A percentile compares a stretch with the other conserved stretches of the same genome.
Evolutionary conservation across 2,329 filamentous ascomycete genomes (phyloP).

Genomic region (Colletotrichum phormii): DNA sequence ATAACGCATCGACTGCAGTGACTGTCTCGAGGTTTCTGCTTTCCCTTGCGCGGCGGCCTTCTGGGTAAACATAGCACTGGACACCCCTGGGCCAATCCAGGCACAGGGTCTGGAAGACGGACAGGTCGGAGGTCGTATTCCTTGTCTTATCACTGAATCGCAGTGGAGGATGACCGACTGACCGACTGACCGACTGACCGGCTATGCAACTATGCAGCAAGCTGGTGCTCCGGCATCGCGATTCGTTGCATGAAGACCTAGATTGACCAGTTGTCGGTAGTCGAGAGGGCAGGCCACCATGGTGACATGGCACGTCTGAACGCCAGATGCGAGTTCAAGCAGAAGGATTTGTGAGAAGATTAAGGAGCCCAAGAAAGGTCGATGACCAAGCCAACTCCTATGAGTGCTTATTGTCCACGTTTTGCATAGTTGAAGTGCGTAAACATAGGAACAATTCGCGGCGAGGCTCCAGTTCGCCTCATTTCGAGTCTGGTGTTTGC

Average conservation of each 20-base stretch:
- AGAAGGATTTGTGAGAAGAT: conserved; percentile 2
- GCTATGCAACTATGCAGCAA: conserved; percentile 31
- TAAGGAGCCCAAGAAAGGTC: conserved; percentile 10
- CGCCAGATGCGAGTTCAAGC: conserved; percentile 8
- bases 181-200: conserved; percentile 18
- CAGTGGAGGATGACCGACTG: conserved; percentile 14
- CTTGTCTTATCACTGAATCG: conserved; percentile 13
- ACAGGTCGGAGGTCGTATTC: conserved; percentile 16
- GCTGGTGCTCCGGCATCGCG: conserved; percentile 12
- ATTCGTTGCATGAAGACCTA: conserved; percentile 23
- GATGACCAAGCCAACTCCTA: conserved; percentile 14
- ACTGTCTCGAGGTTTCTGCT: not conserved
- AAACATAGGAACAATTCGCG: conserved; percentile 17
- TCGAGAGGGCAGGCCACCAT: conserved; percentile 20
- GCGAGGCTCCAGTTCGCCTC: conserved; percentile 35
- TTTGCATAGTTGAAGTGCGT: conserved; percentile 25
- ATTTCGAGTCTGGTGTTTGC: conserved; percentile 33
- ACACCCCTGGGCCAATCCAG: conserved; percentile 6
- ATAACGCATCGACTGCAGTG: conserved; percentile 20
- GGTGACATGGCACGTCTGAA: conserved; percentile 29
- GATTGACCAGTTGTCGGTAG: conserved; percentile 8
- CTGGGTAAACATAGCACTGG: conserved; percentile 12
- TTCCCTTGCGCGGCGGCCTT: conserved; percentile 4
- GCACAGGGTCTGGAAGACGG: conserved; percentile 17
- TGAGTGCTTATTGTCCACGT: not conserved